Conservation (phyloP, 768 basidiomycete genomes). For the Pleurotus cornucopiae region DNA sequence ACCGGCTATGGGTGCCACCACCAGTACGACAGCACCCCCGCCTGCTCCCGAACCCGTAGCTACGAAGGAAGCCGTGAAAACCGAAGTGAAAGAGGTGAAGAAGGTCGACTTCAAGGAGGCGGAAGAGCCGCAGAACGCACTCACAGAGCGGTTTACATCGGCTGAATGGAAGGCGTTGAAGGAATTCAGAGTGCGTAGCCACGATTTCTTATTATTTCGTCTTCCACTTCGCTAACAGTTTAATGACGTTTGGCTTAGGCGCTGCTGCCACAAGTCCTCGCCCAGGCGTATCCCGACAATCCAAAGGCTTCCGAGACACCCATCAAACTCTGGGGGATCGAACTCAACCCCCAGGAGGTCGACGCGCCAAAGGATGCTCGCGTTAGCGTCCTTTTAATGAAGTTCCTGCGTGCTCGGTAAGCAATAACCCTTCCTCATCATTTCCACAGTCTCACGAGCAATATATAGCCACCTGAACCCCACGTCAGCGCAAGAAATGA, state of each 20-base stretch:
- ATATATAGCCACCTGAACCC: conserved; percentile 45
- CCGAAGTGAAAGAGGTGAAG: conserved; percentile 18
- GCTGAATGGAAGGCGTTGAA: conserved; percentile 71
- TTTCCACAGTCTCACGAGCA: too few relatives aligned
- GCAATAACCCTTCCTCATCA: background rate
- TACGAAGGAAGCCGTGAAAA: conserved; percentile 8
- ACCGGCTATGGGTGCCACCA: background rate
- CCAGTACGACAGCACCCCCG: conserved; percentile 9
- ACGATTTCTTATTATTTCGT: background rate
- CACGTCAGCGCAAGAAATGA: conserved; percentile 56
- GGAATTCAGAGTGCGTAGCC: conserved; percentile 54
- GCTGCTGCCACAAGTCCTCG: conserved; percentile 35
- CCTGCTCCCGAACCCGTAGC: conserved; percentile 9
- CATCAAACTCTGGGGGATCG: conserved; percentile 69
- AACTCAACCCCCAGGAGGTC: conserved; percentile 47
- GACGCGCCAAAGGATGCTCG: conserved; percentile 50
- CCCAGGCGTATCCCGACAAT: conserved; percentile 52
- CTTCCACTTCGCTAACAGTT: background rate
- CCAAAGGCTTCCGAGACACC: conserved; percentile 38
- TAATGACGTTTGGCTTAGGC: conserved; percentile 17
- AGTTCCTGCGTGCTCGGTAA: conserved; percentile 76
- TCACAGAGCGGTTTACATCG: conserved; percentile 67
- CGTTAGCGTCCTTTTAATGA: conserved; percentile 74
- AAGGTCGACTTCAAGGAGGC: conserved; percentile 2
- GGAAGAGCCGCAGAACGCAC: conserved; percentile 60